Conservation (phyloP, 1,284 basidiomycete species). For the Heterobasidion irregulare region DNA sequence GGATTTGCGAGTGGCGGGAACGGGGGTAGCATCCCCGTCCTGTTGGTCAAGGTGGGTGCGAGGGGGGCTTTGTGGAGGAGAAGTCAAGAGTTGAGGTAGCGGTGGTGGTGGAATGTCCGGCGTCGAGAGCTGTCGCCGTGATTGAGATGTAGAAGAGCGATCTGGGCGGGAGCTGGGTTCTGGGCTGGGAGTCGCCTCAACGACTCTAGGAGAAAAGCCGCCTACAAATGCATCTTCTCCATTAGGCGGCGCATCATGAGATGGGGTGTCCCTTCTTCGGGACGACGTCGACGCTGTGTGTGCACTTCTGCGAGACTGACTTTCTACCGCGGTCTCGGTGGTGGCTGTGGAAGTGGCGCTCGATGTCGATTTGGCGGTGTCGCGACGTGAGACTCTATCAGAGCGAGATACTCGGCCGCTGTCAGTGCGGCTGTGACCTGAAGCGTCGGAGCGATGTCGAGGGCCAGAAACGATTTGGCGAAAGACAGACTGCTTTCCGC, state of each 20-base stretch:
- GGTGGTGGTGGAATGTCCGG: constrained; percentile 5
- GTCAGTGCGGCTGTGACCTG: constrained; percentile 41
- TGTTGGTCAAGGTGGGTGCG: constrained; percentile 10
- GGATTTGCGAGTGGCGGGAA: constrained; percentile 24
- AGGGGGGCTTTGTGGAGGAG: constrained; percentile 9
- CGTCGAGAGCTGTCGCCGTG: constrained; percentile 8
- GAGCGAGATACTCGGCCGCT: constrained; percentile 37
- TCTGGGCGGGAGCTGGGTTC: constrained; percentile 1
- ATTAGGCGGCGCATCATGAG: constrained; percentile 17
- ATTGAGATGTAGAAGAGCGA: constrained; percentile 2
- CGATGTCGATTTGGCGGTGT: neutral
- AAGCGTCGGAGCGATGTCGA: constrained; percentile 39
- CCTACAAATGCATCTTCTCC: constrained; percentile 38
- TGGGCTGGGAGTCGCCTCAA: constrained; percentile 8
- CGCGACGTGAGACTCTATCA: constrained; percentile 22
- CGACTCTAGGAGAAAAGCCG: constrained; percentile 31
- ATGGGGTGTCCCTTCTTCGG: constrained; percentile 23
- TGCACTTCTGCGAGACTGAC: constrained; percentile 12
- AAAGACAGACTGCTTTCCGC: constrained; percentile 83
- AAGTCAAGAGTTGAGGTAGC: constrained; percentile 4
- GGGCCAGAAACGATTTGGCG: constrained; percentile 56
- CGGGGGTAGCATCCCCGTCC: constrained; percentile 17
- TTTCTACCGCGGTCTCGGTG: constrained; percentile 7
- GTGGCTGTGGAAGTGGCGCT: constrained; percentile 7
- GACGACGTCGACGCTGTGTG: constrained; percentile 11